Evolutionary conservation across 2,329 filamentous ascomycete genomes (phyloP), one percentile per base, ranked within the genome.

Genomic region (Lachnum nothofagi): DNA sequence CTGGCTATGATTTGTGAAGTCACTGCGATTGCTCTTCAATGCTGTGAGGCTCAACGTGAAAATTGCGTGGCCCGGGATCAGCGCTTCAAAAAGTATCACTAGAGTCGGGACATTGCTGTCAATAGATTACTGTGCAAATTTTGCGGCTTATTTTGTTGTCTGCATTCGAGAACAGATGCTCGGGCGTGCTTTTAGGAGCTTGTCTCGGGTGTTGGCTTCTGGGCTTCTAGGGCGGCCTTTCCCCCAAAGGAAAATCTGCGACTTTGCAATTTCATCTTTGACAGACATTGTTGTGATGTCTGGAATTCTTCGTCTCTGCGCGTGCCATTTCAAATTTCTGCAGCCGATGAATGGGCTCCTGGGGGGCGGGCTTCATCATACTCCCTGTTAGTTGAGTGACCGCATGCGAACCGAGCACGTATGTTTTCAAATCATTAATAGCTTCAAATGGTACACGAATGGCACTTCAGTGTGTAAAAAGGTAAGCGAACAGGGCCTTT

Each of bases 381-480:
- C n/a, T n/a, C 19, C 34, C 10, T 22, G 34, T 37, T 5, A 4
- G 16, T 40, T 35, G 16, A n/a, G 20, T 23, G 20, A 16, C 19
- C 19, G 37, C 37, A 40, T 24, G n/a, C 10, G n/a, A n/a, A 40
- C 22, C 10, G 22, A 8, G 20, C 14, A 19, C 5, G 33, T 38
- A 38, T 27, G 19, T 38, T 19, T 17, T 20, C 19, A 45, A 39
- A 29, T 38, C 12, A 45, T 45, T 34, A 45, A 45, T 45, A 25
- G 7, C 20, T 20, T 45, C 43, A 45, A 25, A 23, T 22, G 10
- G 34, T 14, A 20, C 14, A 16, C 31, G 39, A 45, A 29, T 20
- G 5, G 31, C 24, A 25, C 14, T 20, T 27, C 5, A 35, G 24
- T 16, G 43, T 38, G 33, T 19, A 45, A 38, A 29, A 17, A 20